A percentile compares a stretch with the other conserved stretches of the same genome.
phyloP scores from a whole-genome alignment of 2,329 filamentous ascomycete species.

The Pyricularia sp. region DNA sequence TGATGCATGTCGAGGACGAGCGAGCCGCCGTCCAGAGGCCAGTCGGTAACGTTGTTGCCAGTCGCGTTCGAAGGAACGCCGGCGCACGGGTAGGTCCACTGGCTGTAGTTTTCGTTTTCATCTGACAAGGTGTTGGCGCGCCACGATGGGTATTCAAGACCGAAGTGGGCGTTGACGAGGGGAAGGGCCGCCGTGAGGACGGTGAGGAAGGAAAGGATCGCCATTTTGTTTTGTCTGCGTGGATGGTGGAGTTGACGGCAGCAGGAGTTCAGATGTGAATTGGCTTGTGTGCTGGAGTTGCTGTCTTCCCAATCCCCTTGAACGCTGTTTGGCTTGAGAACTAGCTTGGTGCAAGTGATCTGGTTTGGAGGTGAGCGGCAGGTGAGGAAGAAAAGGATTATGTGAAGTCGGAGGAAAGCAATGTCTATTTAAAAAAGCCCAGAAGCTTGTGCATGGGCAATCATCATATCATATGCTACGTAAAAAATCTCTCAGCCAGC shows the following conservation, averaged over 20 bases:
- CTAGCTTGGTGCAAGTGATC: not conserved
- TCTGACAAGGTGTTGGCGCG: constrained; percentile 29
- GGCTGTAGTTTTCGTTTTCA: constrained; percentile 21
- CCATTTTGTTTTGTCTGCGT: constrained; percentile 11
- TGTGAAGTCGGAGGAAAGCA: not conserved
- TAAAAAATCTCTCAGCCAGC: not conserved
- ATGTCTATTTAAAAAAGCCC: not conserved
- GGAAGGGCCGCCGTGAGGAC: constrained; percentile 20
- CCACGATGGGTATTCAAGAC: constrained; percentile 33
- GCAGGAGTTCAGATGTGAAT: not conserved
- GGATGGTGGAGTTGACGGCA: constrained; percentile 1
- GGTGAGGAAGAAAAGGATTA: not conserved
- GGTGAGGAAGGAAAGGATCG: constrained; percentile 15
- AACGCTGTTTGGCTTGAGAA: not conserved
- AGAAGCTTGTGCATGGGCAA: not conserved
- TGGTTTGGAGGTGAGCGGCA: not conserved
- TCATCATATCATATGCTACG: not conserved
- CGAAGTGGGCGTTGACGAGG: constrained; percentile 33
- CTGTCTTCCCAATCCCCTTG: not conserved
- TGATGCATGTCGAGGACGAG: constrained; percentile 37
- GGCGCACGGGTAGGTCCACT: constrained; percentile 39
- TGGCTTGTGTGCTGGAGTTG: not conserved
- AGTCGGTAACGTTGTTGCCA: constrained; percentile 34
- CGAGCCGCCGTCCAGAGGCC: constrained; percentile 36
- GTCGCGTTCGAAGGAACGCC: constrained; percentile 27